Conservation (phyloP, 352 stramenopile genomes). For the Elongisporangium anandrum region DNA sequence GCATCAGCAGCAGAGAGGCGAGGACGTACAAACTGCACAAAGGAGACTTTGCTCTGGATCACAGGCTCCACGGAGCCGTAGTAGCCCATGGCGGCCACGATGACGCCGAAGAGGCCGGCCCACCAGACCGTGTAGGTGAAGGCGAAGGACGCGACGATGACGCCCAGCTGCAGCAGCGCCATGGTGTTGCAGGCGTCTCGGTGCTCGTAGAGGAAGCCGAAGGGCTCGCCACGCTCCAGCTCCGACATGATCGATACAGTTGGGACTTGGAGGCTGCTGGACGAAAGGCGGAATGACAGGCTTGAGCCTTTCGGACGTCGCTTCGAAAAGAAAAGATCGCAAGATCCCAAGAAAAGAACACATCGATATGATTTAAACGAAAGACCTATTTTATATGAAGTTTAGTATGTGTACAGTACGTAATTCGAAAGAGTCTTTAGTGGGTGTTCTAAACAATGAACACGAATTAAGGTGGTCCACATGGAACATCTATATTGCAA, state of each 20-base stretch:
- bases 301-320: no score
- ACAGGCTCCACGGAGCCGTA: slow-evolving; percentile 78
- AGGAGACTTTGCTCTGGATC: slow-evolving; percentile 87
- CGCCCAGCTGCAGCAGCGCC: slow-evolving; percentile 63
- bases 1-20: not conserved
- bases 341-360: no score
- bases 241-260: slow-evolving; percentile 62
- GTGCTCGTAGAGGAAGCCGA: slow-evolving; percentile 82
- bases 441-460: no score
- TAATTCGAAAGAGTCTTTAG: no score
- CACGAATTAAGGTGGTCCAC: no score
- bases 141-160: slow-evolving; percentile 66
- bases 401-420: no score
- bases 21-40: slow-evolving; percentile 78
- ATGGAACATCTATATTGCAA: no score
- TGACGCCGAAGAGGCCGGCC: slow-evolving; percentile 68
- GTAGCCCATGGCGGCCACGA: slow-evolving; percentile 78
- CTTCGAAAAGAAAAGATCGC: no score
- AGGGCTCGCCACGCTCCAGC: slow-evolving; percentile 63
- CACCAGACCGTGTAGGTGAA: slow-evolving; percentile 85
- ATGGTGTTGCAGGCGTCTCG: slow-evolving; percentile 81
- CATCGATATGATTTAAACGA: no score
- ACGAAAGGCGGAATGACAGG: no score
- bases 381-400: no score
- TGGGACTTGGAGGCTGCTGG: not conserved